phyloP scores from a whole-genome alignment of 495 filamentous ascomycete genomes.

The Aspergillus avenaceus region DNA sequence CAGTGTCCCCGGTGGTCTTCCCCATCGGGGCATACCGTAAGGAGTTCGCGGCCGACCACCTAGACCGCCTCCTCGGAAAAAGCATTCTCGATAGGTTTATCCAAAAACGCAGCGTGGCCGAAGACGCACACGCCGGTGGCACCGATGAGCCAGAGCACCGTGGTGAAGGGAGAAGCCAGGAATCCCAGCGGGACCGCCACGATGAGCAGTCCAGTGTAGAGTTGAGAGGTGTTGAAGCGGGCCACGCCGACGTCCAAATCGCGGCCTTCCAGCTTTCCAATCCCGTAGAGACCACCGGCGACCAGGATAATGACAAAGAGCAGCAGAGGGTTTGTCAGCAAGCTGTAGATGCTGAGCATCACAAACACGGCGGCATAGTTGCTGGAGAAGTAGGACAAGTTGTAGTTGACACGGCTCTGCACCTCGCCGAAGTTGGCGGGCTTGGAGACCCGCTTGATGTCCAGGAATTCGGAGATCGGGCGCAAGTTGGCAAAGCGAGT shows the following conservation, averaged over 20 bases:
- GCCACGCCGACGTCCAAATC: slow-evolving; percentile 83
- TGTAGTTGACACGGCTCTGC: slow-evolving; percentile 96
- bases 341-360: slow-evolving; percentile 92
- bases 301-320: slow-evolving; percentile 91
- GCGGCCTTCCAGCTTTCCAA: slow-evolving; percentile 78
- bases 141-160: slow-evolving; percentile 90
- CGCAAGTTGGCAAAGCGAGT: slow-evolving; percentile 88
- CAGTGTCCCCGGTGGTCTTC: slow-evolving; percentile 93
- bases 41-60: slow-evolving; percentile 99
- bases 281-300: slow-evolving; percentile 79
- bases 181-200: slow-evolving; percentile 79
- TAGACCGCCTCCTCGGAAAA: slow-evolving; percentile 99
- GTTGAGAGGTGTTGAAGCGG: slow-evolving; percentile 83
- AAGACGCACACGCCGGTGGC: slow-evolving; percentile 87
- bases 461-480: slow-evolving; percentile 89
- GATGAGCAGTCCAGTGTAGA: slow-evolving; percentile 84
- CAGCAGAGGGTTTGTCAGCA: slow-evolving; percentile 77
- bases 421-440: slow-evolving; percentile 85
- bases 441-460: slow-evolving; percentile 92
- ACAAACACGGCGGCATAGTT: slow-evolving; percentile 93
- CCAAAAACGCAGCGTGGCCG: slow-evolving; percentile 93
- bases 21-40: slow-evolving; percentile 90
- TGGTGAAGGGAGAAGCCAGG: slow-evolving; percentile 73
- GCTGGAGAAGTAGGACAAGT: slow-evolving; percentile 93
- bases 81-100: slow-evolving; percentile 99